Base-by-base conservation (phyloP, 768 basidiomycete genomes). In the Leccinum fibrillosum region DNA sequence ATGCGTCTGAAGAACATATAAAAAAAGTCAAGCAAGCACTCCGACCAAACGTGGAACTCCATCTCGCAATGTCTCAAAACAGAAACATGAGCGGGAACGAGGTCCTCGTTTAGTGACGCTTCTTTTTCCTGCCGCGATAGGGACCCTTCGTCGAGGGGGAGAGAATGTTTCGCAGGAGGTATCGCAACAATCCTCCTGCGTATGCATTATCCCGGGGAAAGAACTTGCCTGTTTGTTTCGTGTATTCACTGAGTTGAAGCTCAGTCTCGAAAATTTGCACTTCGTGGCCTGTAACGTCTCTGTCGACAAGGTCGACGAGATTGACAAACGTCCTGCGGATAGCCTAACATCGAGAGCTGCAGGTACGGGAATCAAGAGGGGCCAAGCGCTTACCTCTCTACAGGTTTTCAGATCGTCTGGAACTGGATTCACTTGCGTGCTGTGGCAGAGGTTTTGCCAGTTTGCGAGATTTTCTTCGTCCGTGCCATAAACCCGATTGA, bases 281-380 rank as follows among this genome's bases (percentile, higher is more conserved):
- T 0, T 57, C 32, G 1, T 48, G 10, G 0, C 59, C 62, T 2
- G 65, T 64, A 0, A 6, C 35, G 9, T 64, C 23, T 1, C 32
- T 49, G 32, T 66, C 64, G 6, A 64, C 64, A 17, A 65, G 64
- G 26, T 66, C 65, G 26, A 66, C 65, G 12, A 66, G 65, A 4
- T 66, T 67, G 13, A 64, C 59, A 2, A 53, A 17, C 0, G 50
- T 61, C 0, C 12, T 30, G 0, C 48, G 19, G 15, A 66, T 21
- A 0, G 56, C 58, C 64, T 66, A 11, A 26, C 3, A 15, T n/a
- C 48, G 8, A 19, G 11, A 25, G 30, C 9, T 32, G 2, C 7
- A n/a, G 5, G 2, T 1, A 21, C 1, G 30, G 11, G n/a, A 30
- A 19, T 11, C 11, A 50, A 50, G 3, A 30, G 17, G 7, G 2